These are phyloP conservation scores for Santalum album DNA, from an alignment of 164 flowering plant species.

Conservation along the genomic window DNA sequence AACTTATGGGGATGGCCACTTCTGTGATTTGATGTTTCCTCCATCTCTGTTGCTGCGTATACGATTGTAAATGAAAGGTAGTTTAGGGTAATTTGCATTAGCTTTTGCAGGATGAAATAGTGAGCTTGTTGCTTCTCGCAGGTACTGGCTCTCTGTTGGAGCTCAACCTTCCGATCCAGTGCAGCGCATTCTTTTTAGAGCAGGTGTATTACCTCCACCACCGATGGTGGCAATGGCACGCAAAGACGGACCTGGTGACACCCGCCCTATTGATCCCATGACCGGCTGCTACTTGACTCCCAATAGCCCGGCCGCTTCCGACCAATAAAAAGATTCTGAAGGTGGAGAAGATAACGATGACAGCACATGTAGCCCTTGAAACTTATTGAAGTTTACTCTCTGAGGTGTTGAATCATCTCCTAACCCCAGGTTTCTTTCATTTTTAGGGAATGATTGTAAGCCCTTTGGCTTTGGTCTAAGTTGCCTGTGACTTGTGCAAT, in stretches of 20 bases:
- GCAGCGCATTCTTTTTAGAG: constrained; percentile 53
- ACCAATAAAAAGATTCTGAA: constrained; percentile 10
- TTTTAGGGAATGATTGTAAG: too few relatives aligned
- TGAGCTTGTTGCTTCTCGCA: constrained; percentile 7
- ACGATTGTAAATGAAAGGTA: too few relatives aligned
- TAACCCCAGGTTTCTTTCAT: too few relatives aligned
- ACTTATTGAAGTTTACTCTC: too few relatives aligned
- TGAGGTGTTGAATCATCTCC: too few relatives aligned
- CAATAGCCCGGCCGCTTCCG: constrained; percentile 12
- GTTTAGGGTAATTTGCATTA: too few relatives aligned
- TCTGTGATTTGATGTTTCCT: too few relatives aligned
- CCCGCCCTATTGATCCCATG: constrained; percentile 65
- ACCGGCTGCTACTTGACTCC: constrained; percentile 43
- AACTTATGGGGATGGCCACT: too few relatives aligned
- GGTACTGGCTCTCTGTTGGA: constrained; percentile 77
- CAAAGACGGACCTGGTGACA: constrained; percentile 86
- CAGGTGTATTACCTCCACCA: constrained; percentile 81
- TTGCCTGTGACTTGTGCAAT: too few relatives aligned
- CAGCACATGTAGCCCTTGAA: neutral
- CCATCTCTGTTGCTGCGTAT: too few relatives aligned
- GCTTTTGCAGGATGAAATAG: too few relatives aligned
- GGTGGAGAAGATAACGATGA: constrained; percentile 5
- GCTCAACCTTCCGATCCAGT: constrained; percentile 79
- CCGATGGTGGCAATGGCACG: constrained; percentile 89
- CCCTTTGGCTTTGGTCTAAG: too few relatives aligned